Evolutionary conservation across 75 land plant genomes (phyloP), one percentile per base, ranked within the genome.

Genomic region (Ceratopteris richardii): DNA sequence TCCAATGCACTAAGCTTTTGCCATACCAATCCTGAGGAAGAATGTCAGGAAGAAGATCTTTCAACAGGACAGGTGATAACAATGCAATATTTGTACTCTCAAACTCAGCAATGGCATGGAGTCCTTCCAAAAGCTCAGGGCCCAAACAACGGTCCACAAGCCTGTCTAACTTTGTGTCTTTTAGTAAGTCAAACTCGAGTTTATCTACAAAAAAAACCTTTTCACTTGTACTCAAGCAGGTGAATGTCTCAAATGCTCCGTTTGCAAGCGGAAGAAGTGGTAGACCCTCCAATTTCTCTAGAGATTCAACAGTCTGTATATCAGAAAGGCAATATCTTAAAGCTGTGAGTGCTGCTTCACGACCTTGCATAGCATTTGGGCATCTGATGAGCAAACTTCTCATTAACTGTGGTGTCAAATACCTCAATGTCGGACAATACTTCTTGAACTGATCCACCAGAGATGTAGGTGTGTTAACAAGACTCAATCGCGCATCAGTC

Each of bases 241-340:
- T 58, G 37, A 92, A 67, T 19, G 71, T 63, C 50, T 79, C 74
- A 56, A 80, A 84, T 23, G 64, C 67, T 14, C 84, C 98, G 77
- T 70, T 76, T 31, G 77, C 75, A 58, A 92, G 81, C 24, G 94
- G 98, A 33, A 92, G 33, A 53, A 92, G 69, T 3, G 89, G 72
- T 27, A 92, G 66, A n/a, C 98, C 98, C 43, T 69, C 56, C 63
- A 92, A 64, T 56, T 65, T 60, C 21, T 72, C 75, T 27, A 63
- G 62, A 27, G 59, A 56, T 23, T 56, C 58, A 24, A 66, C 56
- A 30, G 56, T 65, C 37, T 62, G 65, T 7, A 80, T 40, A 54
- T 92, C 98, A 78, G 60, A 50, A 51, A 92, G 70, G 60, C 94
- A 88, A 56, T 92, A 92, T 65, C 85, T 90, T 37, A 92, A 67